phyloP scores from a whole-genome alignment of 2,329 filamentous ascomycete genomes.

The Phoma sp. region DNA sequence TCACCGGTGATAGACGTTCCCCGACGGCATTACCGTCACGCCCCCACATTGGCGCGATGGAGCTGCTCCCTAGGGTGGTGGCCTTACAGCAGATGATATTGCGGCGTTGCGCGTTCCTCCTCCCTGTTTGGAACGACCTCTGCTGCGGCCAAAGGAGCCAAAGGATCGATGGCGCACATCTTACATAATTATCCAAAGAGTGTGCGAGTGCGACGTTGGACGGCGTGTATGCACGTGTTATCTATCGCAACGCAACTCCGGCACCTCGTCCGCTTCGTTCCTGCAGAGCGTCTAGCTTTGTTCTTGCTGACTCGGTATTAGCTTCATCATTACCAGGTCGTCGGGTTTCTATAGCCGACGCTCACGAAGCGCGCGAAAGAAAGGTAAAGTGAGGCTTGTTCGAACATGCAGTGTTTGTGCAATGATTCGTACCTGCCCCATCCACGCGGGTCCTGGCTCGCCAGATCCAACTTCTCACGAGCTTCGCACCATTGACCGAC shows the following conservation, averaged over 20 bases:
- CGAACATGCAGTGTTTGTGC: not conserved
- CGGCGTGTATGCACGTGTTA: not conserved
- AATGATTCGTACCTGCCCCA: conserved; percentile 8
- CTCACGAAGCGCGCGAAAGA: conserved; percentile 6
- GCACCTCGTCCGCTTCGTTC: not conserved
- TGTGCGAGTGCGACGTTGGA: not conserved
- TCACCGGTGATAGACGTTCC: conserved; percentile 17
- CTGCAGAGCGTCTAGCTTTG: conserved; percentile 5
- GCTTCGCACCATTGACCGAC: not conserved
- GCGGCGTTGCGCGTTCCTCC: conserved; percentile 13
- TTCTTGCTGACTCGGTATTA: conserved; percentile 13
- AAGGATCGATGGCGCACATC: too few relatives aligned
- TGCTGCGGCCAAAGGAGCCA: too few relatives aligned
- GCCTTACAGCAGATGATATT: conserved; percentile 20
- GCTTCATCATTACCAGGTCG: conserved; percentile 21
- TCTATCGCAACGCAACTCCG: not conserved
- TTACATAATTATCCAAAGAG: too few relatives aligned
- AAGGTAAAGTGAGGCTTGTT: conserved; percentile 18
- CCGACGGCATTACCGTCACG: conserved; percentile 16
- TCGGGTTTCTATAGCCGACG: conserved; percentile 15
- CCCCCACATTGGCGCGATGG: conserved; percentile 12
- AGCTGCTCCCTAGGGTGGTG: conserved; percentile 14
- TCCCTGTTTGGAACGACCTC: conserved; percentile 7
- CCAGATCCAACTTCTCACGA: not conserved
- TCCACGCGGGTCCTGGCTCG: conserved; percentile 5